These are phyloP conservation scores for Eutrema salsugineum DNA, from an alignment of 441 rosid genomes.

Conservation along the genomic window DNA sequence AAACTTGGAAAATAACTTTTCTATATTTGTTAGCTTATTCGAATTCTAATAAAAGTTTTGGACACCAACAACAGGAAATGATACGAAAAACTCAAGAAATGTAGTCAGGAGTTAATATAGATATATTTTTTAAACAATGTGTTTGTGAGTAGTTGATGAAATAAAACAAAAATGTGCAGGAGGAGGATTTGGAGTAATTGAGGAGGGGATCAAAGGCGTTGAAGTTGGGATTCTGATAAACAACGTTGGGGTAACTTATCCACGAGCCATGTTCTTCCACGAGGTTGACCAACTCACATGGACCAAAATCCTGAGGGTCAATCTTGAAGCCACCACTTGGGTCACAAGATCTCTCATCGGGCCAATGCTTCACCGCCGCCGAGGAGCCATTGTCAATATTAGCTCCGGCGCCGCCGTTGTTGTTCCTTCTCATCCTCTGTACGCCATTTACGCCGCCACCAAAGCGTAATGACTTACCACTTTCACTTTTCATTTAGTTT, in stretches of 20 bases:
- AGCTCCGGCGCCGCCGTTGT: slow-evolving; percentile 85
- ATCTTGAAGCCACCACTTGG: slow-evolving; percentile 56
- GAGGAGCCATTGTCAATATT: slow-evolving; percentile 75
- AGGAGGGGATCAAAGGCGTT: slow-evolving; percentile 44
- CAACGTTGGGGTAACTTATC: slow-evolving; percentile 79
- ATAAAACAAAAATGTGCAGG: not conserved
- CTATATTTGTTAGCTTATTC: not conserved
- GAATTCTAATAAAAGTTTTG: not conserved
- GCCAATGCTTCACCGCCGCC: slow-evolving; percentile 59
- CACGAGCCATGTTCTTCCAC: slow-evolving; percentile 66
- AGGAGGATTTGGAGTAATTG: slow-evolving; percentile 33
- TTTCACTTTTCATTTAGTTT: not conserved
- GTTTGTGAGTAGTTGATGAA: not conserved
- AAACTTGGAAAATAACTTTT: not conserved
- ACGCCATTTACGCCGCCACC: slow-evolving; percentile 80
- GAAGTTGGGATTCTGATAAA: slow-evolving; percentile 78
- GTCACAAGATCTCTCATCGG: slow-evolving; percentile 53
- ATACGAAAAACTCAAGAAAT: not conserved
- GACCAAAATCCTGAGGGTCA: slow-evolving; percentile 64
- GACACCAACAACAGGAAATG: not conserved
- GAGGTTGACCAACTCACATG: slow-evolving; percentile 65
- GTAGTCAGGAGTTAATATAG: not conserved
- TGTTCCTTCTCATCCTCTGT: slow-evolving; percentile 94
- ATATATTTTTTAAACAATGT: not conserved
- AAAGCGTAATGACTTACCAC: slow-evolving; percentile 61